Conservation (phyloP, 345 rosid species). For the Fremontodendron californicum region DNA sequence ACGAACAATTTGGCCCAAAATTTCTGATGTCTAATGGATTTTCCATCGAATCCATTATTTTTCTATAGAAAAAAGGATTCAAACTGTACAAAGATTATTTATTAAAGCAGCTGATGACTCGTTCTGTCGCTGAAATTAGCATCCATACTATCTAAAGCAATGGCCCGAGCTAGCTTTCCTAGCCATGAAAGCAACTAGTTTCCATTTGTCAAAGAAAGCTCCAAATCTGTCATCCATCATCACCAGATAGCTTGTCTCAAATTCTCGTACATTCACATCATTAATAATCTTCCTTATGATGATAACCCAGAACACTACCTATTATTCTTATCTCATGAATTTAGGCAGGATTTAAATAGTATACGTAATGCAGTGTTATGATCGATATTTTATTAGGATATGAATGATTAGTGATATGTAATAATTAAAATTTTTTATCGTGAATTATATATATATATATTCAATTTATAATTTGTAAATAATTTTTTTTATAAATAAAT, state of each 20-base stretch:
- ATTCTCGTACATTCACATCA: background rate
- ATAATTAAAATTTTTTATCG: too few species aligned
- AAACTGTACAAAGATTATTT: background rate
- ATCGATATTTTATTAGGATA: too few species aligned
- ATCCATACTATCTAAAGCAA: background rate
- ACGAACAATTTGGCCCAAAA: background rate
- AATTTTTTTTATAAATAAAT: too few species aligned
- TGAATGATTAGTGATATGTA: too few species aligned
- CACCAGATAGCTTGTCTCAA: background rate
- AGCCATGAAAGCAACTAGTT: background rate
- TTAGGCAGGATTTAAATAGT: too few species aligned
- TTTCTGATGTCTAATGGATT: background rate
- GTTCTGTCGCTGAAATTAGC: background rate
- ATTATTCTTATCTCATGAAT: too few species aligned
- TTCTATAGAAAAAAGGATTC: background rate
- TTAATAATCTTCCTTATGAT: background rate
- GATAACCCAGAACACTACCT: too few species aligned
- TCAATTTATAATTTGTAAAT: too few species aligned
- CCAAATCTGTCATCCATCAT: background rate
- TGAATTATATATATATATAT: too few species aligned
- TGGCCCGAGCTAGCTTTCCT: background rate
- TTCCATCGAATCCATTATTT: background rate
- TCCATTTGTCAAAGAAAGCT: background rate
- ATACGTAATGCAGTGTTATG: too few species aligned
- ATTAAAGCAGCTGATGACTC: background rate